Evolutionary conservation across 805 yeast genomes (phyloP).

Genomic region (Zygoascus bituminiphila): DNA sequence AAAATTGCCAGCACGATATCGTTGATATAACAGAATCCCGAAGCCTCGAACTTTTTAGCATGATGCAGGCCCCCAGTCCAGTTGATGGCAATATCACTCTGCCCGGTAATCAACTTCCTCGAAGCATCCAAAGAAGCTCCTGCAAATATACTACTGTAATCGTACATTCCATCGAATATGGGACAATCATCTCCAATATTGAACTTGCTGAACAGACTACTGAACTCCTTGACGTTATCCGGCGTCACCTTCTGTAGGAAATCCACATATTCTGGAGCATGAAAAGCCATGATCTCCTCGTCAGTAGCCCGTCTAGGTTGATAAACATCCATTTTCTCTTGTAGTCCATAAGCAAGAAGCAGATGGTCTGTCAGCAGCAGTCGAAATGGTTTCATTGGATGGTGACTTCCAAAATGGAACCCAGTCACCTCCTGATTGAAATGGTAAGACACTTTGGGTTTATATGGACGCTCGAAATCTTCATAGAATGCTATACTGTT

Average conservation of each 20-base stretch:
- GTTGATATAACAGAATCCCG: constrained; percentile 86
- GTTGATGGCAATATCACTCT: constrained; percentile 85
- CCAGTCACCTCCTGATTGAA: constrained; percentile 71
- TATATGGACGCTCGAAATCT: constrained; percentile 27
- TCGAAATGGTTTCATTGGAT: constrained; percentile 98
- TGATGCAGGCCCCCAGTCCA: constrained; percentile 94
- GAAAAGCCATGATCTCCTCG: constrained; percentile 74
- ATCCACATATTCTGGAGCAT: constrained; percentile 76
- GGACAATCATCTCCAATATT: constrained; percentile 95
- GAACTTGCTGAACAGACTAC: constrained; percentile 49
- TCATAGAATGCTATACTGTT: constrained; percentile 41
- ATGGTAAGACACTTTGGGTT: constrained; percentile 69
- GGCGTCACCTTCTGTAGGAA: constrained; percentile 74
- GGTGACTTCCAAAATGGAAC: constrained; percentile 86
- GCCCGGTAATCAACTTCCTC: constrained; percentile 68
- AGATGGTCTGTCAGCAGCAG: constrained; percentile 89
- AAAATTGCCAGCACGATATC: constrained; percentile 82
- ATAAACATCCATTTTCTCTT: constrained; percentile 85
- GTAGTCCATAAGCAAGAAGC: constrained; percentile 74
- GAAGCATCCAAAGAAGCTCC: constrained; percentile 92
- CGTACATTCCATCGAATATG: constrained; percentile 89
- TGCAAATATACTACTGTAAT: constrained; percentile 76
- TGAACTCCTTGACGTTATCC: constrained; percentile 51
- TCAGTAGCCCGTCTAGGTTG: constrained; percentile 74
- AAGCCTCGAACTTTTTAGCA: constrained; percentile 83